phyloP scores from a whole-genome alignment of 352 stramenopile species.

The Phytopythium mirpurense region DNA sequence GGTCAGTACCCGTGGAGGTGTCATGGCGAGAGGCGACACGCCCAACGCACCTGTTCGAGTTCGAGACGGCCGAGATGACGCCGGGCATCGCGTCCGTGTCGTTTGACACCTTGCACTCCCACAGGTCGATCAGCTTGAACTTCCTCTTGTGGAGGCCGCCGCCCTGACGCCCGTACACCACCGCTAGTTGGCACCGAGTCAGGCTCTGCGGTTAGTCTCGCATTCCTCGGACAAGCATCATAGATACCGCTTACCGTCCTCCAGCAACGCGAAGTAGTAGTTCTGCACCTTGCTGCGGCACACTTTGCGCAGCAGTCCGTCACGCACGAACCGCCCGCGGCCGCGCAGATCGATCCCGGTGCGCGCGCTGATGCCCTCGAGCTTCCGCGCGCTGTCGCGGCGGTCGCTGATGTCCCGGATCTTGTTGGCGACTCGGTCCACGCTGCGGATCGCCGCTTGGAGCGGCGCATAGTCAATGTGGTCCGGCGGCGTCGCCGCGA shows the following conservation, averaged over 20 bases:
- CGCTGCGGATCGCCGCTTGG: constrained; percentile 64
- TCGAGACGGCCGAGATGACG: constrained; percentile 59
- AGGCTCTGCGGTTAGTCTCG: constrained; percentile 1
- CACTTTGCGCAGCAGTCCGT: constrained; percentile 82
- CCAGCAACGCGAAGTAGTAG: constrained; percentile 83
- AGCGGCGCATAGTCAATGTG: constrained; percentile 73
- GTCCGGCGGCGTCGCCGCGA: constrained; percentile 53
- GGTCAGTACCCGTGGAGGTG: constrained; percentile 1
- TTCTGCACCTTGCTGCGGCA: constrained; percentile 78
- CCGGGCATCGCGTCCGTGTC: constrained; percentile 64
- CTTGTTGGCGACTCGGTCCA: constrained; percentile 68
- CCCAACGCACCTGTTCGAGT: constrained; percentile 54
- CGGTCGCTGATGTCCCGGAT: constrained; percentile 79
- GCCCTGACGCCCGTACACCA: constrained; percentile 63
- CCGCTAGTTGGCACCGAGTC: constrained; percentile 22
- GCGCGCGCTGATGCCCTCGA: constrained; percentile 54
- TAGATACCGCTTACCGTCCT: constrained; percentile 57
- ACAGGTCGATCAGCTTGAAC: constrained; percentile 74
- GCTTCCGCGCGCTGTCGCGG: constrained; percentile 56
- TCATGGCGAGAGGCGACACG: neutral
- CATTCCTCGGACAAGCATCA: neutral
- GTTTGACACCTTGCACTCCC: constrained; percentile 71
- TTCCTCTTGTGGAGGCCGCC: constrained; percentile 73
- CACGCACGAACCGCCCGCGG: constrained; percentile 52
- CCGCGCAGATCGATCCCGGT: constrained; percentile 66